Conservation (phyloP, 2,329 filamentous ascomycete species). For the Rhynchosporium graminicola region DNA sequence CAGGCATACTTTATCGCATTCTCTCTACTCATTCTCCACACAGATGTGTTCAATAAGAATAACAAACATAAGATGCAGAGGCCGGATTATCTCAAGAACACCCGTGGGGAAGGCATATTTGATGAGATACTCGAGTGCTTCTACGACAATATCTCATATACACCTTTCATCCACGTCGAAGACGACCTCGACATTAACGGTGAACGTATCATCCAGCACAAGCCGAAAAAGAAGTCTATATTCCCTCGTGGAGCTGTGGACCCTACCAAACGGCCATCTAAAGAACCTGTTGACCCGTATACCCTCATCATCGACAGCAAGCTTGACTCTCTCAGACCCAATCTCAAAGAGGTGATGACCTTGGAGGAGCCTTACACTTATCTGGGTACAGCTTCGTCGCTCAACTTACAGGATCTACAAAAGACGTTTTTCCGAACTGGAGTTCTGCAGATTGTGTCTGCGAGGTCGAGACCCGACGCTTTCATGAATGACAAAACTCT, state of each 20-base stretch:
- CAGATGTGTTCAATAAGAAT: slow-evolving; percentile 99
- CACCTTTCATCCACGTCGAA: slow-evolving; percentile 96
- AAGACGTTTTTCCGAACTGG: slow-evolving; percentile 89
- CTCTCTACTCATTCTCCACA: slow-evolving; percentile 92
- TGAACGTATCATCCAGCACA: slow-evolving; percentile 70
- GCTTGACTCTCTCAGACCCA: slow-evolving; percentile 78
- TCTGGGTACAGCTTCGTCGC: slow-evolving; percentile 69
- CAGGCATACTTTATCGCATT: slow-evolving; percentile 99
- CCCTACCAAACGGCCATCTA: slow-evolving; percentile 62
- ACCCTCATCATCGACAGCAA: slow-evolving; percentile 90
- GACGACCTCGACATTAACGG: slow-evolving; percentile 82
- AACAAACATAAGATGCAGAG: slow-evolving; percentile 99
- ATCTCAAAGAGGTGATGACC: slow-evolving; percentile 87
- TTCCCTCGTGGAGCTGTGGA: slow-evolving; percentile 67
- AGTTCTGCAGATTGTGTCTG: slow-evolving; percentile 91
- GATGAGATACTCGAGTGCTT: slow-evolving; percentile 94
- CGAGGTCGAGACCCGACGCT: slow-evolving; percentile 87
- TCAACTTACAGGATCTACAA: slow-evolving; percentile 81
- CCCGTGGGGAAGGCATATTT: slow-evolving; percentile 85
- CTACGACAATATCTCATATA: slow-evolving; percentile 98
- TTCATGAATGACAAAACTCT: slow-evolving; percentile 89
- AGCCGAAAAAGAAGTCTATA: slow-evolving; percentile 68
- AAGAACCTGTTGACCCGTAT: slow-evolving; percentile 93
- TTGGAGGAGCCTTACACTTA: slow-evolving; percentile 92
- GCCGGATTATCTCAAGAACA: slow-evolving; percentile 92